Percentiles rank a stretch among this genome's conserved stretches.
phyloP scores from a whole-genome alignment of 306 rosid species.

The Oemleria cerasiformis region DNA sequence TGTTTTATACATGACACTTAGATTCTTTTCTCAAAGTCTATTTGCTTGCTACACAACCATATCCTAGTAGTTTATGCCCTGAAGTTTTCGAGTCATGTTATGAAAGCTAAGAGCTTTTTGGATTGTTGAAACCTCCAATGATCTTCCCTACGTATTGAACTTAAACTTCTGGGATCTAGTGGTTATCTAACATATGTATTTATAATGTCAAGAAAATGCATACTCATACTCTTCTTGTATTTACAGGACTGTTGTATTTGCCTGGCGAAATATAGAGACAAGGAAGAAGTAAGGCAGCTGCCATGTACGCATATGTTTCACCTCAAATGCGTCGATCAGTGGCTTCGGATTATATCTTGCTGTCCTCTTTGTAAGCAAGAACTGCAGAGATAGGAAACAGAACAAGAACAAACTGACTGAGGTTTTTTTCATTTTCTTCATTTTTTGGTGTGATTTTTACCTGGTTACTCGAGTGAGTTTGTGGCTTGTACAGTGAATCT shows the following conservation, averaged over 20 bases:
- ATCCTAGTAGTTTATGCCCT: background rate
- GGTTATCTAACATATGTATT: background rate
- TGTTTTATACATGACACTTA: background rate
- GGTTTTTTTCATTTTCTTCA: background rate
- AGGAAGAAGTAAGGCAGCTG: conserved; percentile 79
- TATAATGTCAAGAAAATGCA: background rate
- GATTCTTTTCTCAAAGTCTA: background rate
- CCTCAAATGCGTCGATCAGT: conserved; percentile 88
- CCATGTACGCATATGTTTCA: conserved; percentile 86
- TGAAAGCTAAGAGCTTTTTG: background rate
- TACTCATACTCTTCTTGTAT: conserved; percentile 1
- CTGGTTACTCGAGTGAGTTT: conserved; percentile 75
- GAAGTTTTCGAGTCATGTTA: background rate
- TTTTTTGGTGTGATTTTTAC: conserved; percentile 24
- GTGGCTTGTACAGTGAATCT: conserved; percentile 52
- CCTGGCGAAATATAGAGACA: conserved; percentile 70
- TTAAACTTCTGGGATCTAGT: background rate
- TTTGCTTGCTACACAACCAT: background rate
- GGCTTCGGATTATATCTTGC: conserved; percentile 74
- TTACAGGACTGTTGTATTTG: conserved; percentile 94
- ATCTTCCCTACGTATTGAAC: background rate
- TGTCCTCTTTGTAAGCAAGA: conserved; percentile 98
- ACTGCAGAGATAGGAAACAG: conserved; percentile 45
- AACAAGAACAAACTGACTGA: background rate
- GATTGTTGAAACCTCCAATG: background rate